phyloP scores from a whole-genome alignment of 345 rosid genomes.

The Angophora floribunda region DNA sequence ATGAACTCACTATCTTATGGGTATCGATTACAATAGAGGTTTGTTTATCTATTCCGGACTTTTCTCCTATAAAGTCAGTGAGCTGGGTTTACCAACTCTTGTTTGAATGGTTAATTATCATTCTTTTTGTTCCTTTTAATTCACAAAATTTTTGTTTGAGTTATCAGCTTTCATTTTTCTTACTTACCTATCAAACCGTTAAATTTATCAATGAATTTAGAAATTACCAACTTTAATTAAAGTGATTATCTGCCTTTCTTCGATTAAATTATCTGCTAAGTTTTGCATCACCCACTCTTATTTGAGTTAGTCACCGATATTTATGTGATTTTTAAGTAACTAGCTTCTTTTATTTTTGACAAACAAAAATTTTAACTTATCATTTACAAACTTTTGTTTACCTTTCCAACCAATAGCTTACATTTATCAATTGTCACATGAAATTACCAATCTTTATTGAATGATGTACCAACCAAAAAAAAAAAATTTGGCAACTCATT shows the following conservation, averaged over 20 bases:
- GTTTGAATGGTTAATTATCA: not conserved
- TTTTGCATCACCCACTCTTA: not conserved
- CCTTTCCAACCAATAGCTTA: not conserved
- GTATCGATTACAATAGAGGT: not conserved
- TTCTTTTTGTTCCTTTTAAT: no score
- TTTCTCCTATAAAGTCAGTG: not conserved
- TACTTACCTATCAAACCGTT: not conserved
- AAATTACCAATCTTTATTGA: not conserved
- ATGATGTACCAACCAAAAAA: not conserved
- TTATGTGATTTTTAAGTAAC: not conserved
- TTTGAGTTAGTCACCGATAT: not conserved
- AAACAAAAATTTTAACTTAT: not conserved
- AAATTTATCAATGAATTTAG: no score
- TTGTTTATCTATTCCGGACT: not conserved
- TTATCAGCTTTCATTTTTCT: not conserved
- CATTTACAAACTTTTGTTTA: not conserved
- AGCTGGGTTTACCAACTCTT: not conserved
- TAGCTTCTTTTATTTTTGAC: not conserved
- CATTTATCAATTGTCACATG: not conserved
- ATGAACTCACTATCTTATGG: not conserved
- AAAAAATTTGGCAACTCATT: not conserved
- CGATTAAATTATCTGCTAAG: rapidly evolving
- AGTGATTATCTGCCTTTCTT: no score
- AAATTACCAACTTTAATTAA: no score
- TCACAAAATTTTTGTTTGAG: not conserved